Evolutionary conservation across 148 eudicot genomes (phyloP), one percentile per base, ranked within the genome.

Genomic region (Persicaria tinctoria): DNA sequence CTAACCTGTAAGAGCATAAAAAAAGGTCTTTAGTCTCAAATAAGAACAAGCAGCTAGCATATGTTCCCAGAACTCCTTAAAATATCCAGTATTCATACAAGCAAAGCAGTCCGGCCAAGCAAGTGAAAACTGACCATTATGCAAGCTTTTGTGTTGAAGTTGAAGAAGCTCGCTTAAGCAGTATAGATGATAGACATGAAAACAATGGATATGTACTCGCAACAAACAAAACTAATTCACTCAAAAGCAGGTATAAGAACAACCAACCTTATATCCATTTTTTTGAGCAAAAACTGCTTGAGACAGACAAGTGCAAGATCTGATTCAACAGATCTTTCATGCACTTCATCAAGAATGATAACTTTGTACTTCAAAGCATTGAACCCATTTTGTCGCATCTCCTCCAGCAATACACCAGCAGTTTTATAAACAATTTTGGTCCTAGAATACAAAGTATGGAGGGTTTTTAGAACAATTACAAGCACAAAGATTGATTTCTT

Each of bases 281-380:
- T 84, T 80, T 80, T 89, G 17, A 90, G 84, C 79, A 94, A 83
- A 84, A 88, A 89, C 80, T 94, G 98, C 85, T 94, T 94, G 68
- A 92, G 84, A 70, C 98, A 92, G 78, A 92, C 93, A 80, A 94
- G 96, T 78, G 90, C 96, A 83, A 94, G 96, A 85, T 94, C 98
- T 54, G 97, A 94, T 87, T 94, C 97, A 20, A 90, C 93, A 73
- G 98, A 94, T 90, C 97, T 89, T 87, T 94, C 98, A 82, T 94
- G 98, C 76, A 94, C 97, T 90, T 94, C 98, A 56, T 94, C 98
- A 66, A 94, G 87, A 79, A 94, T 90, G 76, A 94, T 91, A 63
- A 83, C 96, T 80, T 94, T 94, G 90, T 92, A 94, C 66, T 92
- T 92, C 23, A 94, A 88, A 5, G 98, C 97, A 80, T 85, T 80